Evolutionary conservation across 2,329 filamentous ascomycete species (phyloP), one percentile per base, ranked within the genome.

Genomic region (Helotiales sp.): DNA sequence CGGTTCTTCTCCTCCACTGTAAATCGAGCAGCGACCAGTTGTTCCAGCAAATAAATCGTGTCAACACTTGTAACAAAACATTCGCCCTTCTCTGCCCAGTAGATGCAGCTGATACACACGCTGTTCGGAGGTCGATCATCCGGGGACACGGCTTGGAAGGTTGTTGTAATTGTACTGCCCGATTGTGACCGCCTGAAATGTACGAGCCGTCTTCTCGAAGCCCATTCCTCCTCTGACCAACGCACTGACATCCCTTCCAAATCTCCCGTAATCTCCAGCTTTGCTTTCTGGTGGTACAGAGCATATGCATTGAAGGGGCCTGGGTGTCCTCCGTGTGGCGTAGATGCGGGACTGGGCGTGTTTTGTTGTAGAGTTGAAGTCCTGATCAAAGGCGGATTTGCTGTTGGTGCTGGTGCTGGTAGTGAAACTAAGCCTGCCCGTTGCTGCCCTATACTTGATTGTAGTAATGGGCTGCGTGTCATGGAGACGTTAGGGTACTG

Each of bases 1-100:
- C 96, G 89, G 79, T 99, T 99, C 87, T 98, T 99, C 83, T 98
- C 96, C 78, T 98, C 95, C 4, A 98, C 94, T 0, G 91, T 95
- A 81, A 98, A 99, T 30, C 93, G 87, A 54, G 90, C 89, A 0
- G 87, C 92, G 7, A 98, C 92, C 6, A 99, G 85, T 72, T 95
- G 91, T 81, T 98, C 96, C 2, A 99, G 85, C n/a, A 99, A 85
- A 74, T 91, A 92, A 74, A 99, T 98, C 1, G 95, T 97, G 79
- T 99, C 96, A 20, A 99, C 96, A 61, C 94, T 97, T 2, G 96
- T 98, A 63, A 98, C 93, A 78, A 89, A 98, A 79, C 91, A 97
- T 75, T 97, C 92, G 57, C 89, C 84, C 80, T 93, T 96, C 80
- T 97, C 93, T 66, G 91, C 91, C 96, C 96, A 99, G 84, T 90